These are phyloP conservation scores for Ganoderma resinaceum DNA, from an alignment of 1,284 basidiomycete genomes.

Conservation along the genomic window DNA sequence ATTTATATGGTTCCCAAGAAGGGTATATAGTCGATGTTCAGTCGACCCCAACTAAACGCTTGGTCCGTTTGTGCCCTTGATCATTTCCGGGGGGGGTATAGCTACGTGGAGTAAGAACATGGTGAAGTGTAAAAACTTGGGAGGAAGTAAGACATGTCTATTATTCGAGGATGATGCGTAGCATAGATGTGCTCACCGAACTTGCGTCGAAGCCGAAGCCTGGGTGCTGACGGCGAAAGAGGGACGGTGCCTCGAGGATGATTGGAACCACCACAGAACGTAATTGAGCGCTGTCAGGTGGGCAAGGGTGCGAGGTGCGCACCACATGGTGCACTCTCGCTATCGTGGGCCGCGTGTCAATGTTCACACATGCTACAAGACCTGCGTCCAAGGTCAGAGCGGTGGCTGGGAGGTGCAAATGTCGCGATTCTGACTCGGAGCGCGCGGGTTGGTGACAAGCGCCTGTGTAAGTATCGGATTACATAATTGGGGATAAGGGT, in stretches of 20 bases:
- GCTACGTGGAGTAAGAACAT: not conserved
- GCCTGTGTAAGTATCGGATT: not conserved
- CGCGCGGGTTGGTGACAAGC: not conserved
- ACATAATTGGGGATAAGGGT: not conserved
- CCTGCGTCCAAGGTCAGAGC: constrained; percentile 8
- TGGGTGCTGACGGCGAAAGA: constrained; percentile 2
- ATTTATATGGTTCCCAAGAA: too few relatives aligned
- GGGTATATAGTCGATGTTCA: not conserved
- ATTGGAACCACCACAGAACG: constrained; percentile 18
- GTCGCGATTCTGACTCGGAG: not conserved
- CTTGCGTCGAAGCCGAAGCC: not conserved
- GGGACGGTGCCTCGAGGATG: constrained; percentile 21
- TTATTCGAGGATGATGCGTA: not conserved
- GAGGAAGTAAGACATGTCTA: not conserved
- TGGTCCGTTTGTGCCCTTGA: not conserved
- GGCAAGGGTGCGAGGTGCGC: constrained; percentile 15
- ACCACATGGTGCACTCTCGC: constrained; percentile 17
- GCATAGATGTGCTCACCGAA: not conserved
- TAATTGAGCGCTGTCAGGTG: not conserved
- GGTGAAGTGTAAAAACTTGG: not conserved
- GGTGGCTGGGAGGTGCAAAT: constrained; percentile 12
- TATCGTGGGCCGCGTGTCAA: constrained; percentile 17
- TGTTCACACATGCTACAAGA: constrained; percentile 18
- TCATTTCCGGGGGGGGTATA: too few relatives aligned
- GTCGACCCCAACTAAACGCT: not conserved